Evolutionary conservation across 2,329 filamentous ascomycete genomes (phyloP).

Genomic region (Diaporthe capsici): DNA sequence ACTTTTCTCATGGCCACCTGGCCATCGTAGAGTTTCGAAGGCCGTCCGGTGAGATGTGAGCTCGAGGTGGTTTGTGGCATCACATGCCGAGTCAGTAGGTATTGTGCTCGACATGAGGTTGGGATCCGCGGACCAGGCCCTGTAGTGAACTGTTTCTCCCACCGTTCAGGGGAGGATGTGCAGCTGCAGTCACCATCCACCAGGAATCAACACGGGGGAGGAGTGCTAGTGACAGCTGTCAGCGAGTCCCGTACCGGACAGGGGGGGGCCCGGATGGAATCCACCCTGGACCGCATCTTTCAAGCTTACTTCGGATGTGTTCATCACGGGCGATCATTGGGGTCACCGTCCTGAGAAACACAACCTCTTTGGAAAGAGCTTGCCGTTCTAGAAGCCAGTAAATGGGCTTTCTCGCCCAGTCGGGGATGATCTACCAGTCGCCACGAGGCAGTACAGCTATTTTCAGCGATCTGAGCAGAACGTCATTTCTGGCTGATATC

Average conservation of each 20-base stretch:
- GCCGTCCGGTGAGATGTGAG: background rate
- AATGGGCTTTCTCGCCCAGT: background rate
- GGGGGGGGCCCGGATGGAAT: conserved; percentile 23
- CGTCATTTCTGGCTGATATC: conserved; percentile 14
- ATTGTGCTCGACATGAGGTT: conserved; percentile 26
- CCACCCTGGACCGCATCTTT: conserved; percentile 35
- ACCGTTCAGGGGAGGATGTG: conserved; percentile 2
- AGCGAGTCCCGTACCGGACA: conserved; percentile 35
- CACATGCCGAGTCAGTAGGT: conserved; percentile 29
- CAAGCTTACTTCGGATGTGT: conserved; percentile 33
- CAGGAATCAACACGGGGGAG: conserved; percentile 21
- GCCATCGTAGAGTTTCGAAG: background rate
- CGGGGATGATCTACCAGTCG: conserved; percentile 18
- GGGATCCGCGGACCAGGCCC: background rate
- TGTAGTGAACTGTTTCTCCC: background rate
- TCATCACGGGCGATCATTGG: conserved; percentile 30
- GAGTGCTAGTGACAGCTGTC: conserved; percentile 40
- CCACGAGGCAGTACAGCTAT: background rate
- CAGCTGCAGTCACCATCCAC: background rate
- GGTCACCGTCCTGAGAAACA: conserved; percentile 9
- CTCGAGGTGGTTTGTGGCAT: conserved; percentile 11
- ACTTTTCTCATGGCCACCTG: background rate
- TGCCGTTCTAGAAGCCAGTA: conserved; percentile 10
- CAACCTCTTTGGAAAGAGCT: conserved; percentile 3
- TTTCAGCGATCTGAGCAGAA: conserved; percentile 1